Evolutionary conservation across 1,139 yeast species (phyloP).

Genomic region (Scheffersomyces stambukii): DNA sequence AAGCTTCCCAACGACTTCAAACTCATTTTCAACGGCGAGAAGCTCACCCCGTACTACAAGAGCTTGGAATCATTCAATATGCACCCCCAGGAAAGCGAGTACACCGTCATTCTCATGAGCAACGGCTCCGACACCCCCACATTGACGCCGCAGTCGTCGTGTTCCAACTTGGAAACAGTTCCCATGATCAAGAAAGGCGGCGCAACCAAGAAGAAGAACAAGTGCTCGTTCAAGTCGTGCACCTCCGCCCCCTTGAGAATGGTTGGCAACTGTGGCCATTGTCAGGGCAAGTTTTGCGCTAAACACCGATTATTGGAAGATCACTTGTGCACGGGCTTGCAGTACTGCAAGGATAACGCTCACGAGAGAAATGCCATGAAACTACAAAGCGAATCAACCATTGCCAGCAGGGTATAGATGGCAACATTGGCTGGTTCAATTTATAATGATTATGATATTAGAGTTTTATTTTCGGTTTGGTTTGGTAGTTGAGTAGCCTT

Average conservation of each 20-base stretch:
- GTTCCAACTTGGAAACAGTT: slow-evolving; percentile 9
- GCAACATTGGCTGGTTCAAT: too few relatives aligned
- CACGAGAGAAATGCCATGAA: slow-evolving; percentile 46
- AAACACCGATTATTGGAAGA: slow-evolving; percentile 84
- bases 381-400: slow-evolving; percentile 41
- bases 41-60: slow-evolving; percentile 32
- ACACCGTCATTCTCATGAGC: slow-evolving; percentile 45
- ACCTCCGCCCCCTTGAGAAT: slow-evolving; percentile 68
- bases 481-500: slow-evolving; percentile 1
- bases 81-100: slow-evolving; percentile 15
- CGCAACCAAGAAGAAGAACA: slow-evolving; percentile 44
- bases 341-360: slow-evolving; percentile 74
- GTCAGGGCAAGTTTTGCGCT: slow-evolving; percentile 84
- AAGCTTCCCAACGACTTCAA: slow-evolving; percentile 41
- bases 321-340: slow-evolving; percentile 76
- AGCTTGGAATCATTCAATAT: slow-evolving; percentile 22
- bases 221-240: slow-evolving; percentile 63
- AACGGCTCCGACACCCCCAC: slow-evolving; percentile 22
- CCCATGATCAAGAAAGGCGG: slow-evolving; percentile 7
- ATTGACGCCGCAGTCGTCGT: slow-evolving; percentile 12
- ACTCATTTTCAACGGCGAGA: slow-evolving; percentile 50
- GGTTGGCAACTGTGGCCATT: slow-evolving; percentile 85
- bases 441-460: background rate
- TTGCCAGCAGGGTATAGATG: slow-evolving; percentile 28
- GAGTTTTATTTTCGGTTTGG: background rate